Conservation (phyloP, 129 eudicot species). For the Artemisia annua region DNA sequence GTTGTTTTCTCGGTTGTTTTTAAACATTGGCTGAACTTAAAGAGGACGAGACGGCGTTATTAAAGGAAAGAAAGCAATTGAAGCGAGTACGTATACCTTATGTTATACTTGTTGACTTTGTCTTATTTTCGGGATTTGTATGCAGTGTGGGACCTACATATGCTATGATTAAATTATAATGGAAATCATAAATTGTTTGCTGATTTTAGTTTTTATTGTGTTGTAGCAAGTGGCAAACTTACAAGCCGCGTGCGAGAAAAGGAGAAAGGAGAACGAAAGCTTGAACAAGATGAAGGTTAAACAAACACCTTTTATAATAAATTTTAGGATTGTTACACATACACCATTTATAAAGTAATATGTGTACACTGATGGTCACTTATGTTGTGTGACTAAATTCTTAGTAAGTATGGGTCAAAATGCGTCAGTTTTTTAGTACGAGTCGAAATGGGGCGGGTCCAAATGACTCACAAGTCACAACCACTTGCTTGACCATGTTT, state of each 20-base stretch:
- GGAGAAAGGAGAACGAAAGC: constrained; percentile 36
- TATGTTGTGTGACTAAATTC: too few relatives aligned
- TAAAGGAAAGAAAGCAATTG: constrained; percentile 42
- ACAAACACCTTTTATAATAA: background rate
- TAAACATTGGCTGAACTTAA: constrained; percentile 46
- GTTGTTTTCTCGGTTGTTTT: background rate
- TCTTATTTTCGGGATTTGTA: background rate
- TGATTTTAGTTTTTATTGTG: constrained; percentile 10
- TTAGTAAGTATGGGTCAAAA: too few relatives aligned
- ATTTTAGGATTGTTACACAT: too few relatives aligned
- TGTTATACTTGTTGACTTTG: background rate
- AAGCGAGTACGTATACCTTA: constrained; percentile 28
- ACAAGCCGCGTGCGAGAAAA: constrained; percentile 27
- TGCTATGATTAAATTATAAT: background rate
- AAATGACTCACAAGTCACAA: too few relatives aligned
- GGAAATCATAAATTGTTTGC: background rate
- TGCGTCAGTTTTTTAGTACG: too few relatives aligned
- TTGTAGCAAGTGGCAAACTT: constrained; percentile 37
- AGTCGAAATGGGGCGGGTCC: too few relatives aligned
- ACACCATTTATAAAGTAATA: too few relatives aligned
- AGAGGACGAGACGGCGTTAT: constrained; percentile 32
- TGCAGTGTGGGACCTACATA: background rate
- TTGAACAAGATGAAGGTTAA: constrained; percentile 45
- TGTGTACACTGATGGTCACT: too few relatives aligned
- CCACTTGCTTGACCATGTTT: too few relatives aligned